Percentiles rank a stretch among this genome's conserved stretches.
phyloP scores from a whole-genome alignment of 148 eudicot species.

The Cornus suecica region DNA sequence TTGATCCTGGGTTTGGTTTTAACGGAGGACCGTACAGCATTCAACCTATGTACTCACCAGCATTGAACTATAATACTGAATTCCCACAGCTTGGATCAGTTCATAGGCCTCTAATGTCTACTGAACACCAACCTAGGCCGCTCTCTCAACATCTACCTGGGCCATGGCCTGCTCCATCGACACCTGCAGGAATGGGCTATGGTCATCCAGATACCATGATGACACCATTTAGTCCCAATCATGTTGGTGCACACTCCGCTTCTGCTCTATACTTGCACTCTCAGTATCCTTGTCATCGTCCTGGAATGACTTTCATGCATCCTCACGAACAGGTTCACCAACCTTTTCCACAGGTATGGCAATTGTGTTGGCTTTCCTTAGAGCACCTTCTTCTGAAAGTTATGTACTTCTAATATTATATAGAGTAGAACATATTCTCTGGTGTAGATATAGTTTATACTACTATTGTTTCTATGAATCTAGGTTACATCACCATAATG shows the following conservation, averaged over 20 bases:
- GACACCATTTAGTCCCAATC: constrained; percentile 56
- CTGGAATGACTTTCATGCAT: constrained; percentile 73
- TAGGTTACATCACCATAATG: no score
- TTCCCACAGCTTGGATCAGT: constrained; percentile 86
- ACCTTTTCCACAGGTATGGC: constrained; percentile 61
- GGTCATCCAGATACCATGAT: constrained; percentile 73
- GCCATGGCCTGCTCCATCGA: constrained; percentile 63
- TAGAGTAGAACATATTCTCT: background rate
- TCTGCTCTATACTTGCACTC: constrained; percentile 74
- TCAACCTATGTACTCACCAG: constrained; percentile 91
- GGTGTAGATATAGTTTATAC: no score
- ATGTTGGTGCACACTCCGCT: constrained; percentile 59
- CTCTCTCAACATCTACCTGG: constrained; percentile 65
- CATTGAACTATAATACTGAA: constrained; percentile 88
- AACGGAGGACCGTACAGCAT: constrained; percentile 65
- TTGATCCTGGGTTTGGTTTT: constrained; percentile 98
- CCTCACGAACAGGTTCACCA: constrained; percentile 82
- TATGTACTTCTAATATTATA: background rate
- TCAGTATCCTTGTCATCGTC: constrained; percentile 71
- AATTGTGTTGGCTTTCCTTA: background rate
- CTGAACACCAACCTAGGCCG: constrained; percentile 62
- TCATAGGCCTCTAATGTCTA: constrained; percentile 62
- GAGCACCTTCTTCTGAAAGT: background rate
- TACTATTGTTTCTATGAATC: no score
- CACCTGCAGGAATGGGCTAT: constrained; percentile 62